Evolutionary conservation across 805 yeast species (phyloP), one percentile per base, ranked within the genome.

Genomic region (Candida takata): DNA sequence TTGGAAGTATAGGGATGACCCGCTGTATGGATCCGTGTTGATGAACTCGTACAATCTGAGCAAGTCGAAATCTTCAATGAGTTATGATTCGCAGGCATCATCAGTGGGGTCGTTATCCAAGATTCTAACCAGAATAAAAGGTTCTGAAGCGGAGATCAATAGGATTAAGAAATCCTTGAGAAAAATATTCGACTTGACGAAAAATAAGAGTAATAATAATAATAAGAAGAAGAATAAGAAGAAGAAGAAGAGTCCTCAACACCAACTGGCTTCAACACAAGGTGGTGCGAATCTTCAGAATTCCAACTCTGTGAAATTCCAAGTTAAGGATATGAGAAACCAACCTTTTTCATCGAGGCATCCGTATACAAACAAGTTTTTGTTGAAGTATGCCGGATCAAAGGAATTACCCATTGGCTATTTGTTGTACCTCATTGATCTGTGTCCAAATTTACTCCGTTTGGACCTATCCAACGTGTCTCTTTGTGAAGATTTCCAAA

Each of bases 331-430:
- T 30, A 48, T 47, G 3, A 48, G 41, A 29, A 36, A 38, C 25
- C 55, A 45, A 38, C 68, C 72, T 3, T 67, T 54, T 42, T 40
- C 55, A 6, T 49, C 58, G 1, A 51, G 58, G 3, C 87, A 83
- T 51, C 92, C 92, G 3, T 55, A 60, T 31, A 74, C 77, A 27
- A 79, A 73, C 52, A 72, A 74, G 38, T 75, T 79, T 43, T 54
- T 84, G 25, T 49, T 67, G 36, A 79, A 74, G 54, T 82, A 81
- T 56, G 67, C 84, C 4, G 64, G 71, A 15, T 69, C 79, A n/a
- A 75, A 71, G 45, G 96, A 86, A 54, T 53, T 86, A 6, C 96
- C 96, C 1, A 60, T 80, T 20, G 96, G 95, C 0, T 74, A 76
- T 43, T 49, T 87, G 8, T 51, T 86, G 11, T 94, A 84, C 53